These are phyloP conservation scores for Boletellus ananas DNA, from an alignment of 768 basidiomycete species.

Conservation along the genomic window DNA sequence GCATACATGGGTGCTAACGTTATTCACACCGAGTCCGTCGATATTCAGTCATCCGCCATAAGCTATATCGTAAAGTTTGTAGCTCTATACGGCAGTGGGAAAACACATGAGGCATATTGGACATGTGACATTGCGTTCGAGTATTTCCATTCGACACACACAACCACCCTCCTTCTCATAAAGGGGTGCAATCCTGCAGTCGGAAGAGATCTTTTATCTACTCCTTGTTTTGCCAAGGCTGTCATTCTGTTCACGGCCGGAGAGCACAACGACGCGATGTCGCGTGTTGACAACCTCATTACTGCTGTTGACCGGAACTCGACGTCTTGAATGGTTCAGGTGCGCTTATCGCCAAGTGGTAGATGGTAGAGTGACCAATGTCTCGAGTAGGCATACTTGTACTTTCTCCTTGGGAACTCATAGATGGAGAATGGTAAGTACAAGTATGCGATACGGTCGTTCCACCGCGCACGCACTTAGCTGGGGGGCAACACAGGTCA, in stretches of 20 bases:
- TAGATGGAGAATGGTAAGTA: neutral
- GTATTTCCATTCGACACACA: neutral
- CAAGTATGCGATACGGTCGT: neutral
- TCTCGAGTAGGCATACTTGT: constrained; percentile 5
- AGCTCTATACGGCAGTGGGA: neutral
- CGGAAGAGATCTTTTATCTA: neutral
- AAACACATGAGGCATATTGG: neutral
- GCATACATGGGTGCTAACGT: neutral
- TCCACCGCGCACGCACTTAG: neutral
- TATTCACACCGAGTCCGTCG: neutral
- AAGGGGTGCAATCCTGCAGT: neutral
- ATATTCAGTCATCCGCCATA: neutral
- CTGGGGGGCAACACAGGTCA: neutral
- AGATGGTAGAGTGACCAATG: neutral
- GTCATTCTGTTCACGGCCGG: neutral
- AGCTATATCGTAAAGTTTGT: constrained; percentile 4
- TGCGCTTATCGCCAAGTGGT: neutral
- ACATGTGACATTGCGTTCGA: constrained; percentile 2
- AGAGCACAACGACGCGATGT: neutral
- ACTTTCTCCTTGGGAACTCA: neutral
- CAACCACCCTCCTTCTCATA: neutral
- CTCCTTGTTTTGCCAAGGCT: neutral
- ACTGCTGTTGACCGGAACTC: neutral
- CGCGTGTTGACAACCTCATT: constrained; percentile 1
- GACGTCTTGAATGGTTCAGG: neutral